Conservation (phyloP, 352 stramenopile genomes). For the Globisporangium splendens region DNA sequence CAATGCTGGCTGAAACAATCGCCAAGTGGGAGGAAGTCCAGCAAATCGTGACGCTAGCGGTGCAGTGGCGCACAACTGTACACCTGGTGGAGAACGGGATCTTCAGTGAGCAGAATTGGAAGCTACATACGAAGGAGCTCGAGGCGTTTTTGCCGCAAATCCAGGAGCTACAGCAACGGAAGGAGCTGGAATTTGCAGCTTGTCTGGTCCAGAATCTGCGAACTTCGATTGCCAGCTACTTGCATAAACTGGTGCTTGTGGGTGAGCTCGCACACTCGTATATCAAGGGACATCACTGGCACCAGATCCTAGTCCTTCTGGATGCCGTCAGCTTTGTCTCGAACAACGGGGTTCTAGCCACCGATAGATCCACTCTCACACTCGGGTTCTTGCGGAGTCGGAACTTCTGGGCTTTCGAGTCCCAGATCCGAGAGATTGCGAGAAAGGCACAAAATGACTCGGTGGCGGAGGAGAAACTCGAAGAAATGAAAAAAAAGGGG, state of each 20-base stretch:
- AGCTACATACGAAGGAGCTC: slow-evolving; percentile 31
- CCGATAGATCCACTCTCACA: slow-evolving; percentile 46
- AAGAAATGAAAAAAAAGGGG: slow-evolving; percentile 55
- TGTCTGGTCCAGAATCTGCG: slow-evolving; percentile 39
- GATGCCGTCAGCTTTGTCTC: slow-evolving; percentile 52
- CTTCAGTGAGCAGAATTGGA: slow-evolving; percentile 64
- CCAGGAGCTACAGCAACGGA: slow-evolving; percentile 26
- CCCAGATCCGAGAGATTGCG: slow-evolving; percentile 58
- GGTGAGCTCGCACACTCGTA: slow-evolving; percentile 47
- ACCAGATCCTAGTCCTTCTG: slow-evolving; percentile 48
- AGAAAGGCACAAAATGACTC: slow-evolving; percentile 51
- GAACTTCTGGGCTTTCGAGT: slow-evolving; percentile 46
- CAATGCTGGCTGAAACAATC: slow-evolving; percentile 35
- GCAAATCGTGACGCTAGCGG: slow-evolving; percentile 42
- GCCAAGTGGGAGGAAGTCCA: slow-evolving; percentile 53
- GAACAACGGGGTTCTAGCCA: slow-evolving; percentile 38
- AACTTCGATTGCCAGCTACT: slow-evolving; percentile 30
- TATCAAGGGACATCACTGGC: slow-evolving; percentile 57
- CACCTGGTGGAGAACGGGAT: slow-evolving; percentile 63
- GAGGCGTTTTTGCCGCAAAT: slow-evolving; percentile 32
- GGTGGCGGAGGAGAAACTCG: slow-evolving; percentile 48
- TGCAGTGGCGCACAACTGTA: slow-evolving; percentile 41
- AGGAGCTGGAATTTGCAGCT: slow-evolving; percentile 24
- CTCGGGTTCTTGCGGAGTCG: slow-evolving; percentile 47
- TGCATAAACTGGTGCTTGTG: slow-evolving; percentile 43